Evolutionary conservation across 345 rosid genomes (phyloP), one percentile per base, ranked within the genome.

Genomic region (Moricandia arvensis): DNA sequence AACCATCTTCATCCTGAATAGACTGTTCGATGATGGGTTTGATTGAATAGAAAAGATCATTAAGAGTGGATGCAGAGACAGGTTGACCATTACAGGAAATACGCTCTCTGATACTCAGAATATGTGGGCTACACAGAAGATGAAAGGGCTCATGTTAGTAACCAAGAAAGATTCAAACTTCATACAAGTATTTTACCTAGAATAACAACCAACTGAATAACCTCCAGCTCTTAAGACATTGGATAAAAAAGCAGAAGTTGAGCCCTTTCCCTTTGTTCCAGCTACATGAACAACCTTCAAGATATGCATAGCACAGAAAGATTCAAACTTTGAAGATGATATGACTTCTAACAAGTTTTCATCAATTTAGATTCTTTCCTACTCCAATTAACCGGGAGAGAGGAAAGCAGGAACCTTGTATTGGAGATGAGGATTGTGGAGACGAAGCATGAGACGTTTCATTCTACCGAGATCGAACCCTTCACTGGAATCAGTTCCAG

Each of bases 201-300:
- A 89, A 80, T 92, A 95, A 75, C 88, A 90, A 69, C 96, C 97
- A 79, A 90, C 96, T 1, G 81, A 75, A 68, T 88, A 90, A 10
- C 93, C 99, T 83, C 86, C 88, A 1, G 88, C 83, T 34, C 87
- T 79, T 57, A 95, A 80, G 53, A 95, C 89, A 73, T 82, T 95
- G 2, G 97, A 89, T 34, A 95, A 76, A 78, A 84, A 90, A 54
- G 99, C 93, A 49, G 94, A 88, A 6, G 98, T 92, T 26, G 97
- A 95, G 12, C 98, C 97, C 85, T 92, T 95, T 62, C 97, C 99
- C 70, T 95, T 92, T 1, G 97, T 95, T 68, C 99, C 99, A 61
- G 98, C 94, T 55, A 95, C 85, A 73, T 95, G 99, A 80, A 95
- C 75, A 8, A 86, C 81, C 97, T 45, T 0, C 13, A 45, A 13